Evolutionary conservation across 148 eudicot species (phyloP).

Genomic region (Amaranthus cruentus): DNA sequence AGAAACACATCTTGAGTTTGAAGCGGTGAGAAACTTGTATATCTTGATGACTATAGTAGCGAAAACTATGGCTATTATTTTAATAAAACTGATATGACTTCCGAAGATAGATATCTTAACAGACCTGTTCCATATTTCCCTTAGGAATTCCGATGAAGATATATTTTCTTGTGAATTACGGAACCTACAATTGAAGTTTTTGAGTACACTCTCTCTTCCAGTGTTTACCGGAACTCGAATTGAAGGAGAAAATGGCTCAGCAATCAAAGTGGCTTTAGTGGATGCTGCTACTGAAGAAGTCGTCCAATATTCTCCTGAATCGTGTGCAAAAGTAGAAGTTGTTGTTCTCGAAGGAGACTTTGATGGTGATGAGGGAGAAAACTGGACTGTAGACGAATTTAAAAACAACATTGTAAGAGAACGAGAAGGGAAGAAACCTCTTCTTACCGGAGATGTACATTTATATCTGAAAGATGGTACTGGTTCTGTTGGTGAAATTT

Average conservation of each 20-base stretch:
- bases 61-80: neutral
- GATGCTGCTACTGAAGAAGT: slow-evolving; percentile 48
- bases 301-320: slow-evolving; percentile 47
- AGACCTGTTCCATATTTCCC: slow-evolving; percentile 12
- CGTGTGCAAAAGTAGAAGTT: slow-evolving; percentile 67
- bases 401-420: slow-evolving; percentile 64
- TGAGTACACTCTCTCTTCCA: slow-evolving; percentile 61
- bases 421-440: slow-evolving; percentile 75
- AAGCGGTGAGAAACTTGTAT: slow-evolving; percentile 43
- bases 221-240: slow-evolving; percentile 94
- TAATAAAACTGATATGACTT: neutral
- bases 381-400: slow-evolving; percentile 73
- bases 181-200: slow-evolving; percentile 61
- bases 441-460: slow-evolving; percentile 54
- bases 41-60: slow-evolving; percentile 1
- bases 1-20: slow-evolving; percentile 51
- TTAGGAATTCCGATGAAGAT: slow-evolving; percentile 60
- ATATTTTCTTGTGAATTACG: slow-evolving; percentile 44
- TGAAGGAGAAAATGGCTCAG: slow-evolving; percentile 72
- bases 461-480: slow-evolving; percentile 53
- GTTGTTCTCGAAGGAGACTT: slow-evolving; percentile 83
- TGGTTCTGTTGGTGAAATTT: slow-evolving; percentile 55
- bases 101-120: slow-evolving; percentile 2
- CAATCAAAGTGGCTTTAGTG: slow-evolving; percentile 58
- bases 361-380: slow-evolving; percentile 59